A percentile compares a stretch with the other conserved stretches of the same genome.
These are phyloP conservation scores for Pythium pyrilobum DNA, from an alignment of 352 stramenopile genomes.

Conservation along the genomic window DNA sequence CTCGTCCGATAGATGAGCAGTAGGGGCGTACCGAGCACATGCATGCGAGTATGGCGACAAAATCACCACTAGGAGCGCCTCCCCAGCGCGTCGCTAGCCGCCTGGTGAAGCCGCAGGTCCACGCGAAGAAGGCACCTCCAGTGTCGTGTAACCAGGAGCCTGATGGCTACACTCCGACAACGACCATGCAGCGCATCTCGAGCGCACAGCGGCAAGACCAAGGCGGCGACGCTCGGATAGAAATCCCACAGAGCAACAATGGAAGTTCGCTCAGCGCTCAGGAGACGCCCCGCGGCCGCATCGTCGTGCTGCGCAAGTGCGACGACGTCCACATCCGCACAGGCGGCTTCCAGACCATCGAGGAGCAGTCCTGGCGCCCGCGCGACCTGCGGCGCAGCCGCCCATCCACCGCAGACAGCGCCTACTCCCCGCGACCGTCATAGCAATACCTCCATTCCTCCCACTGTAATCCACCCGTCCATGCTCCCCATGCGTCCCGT, in stretches of 20 bases:
- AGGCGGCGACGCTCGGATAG: no score
- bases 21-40: no score
- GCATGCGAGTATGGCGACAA: no score
- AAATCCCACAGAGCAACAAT: background rate
- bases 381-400: constrained; percentile 15
- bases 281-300: background rate
- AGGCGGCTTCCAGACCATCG: constrained; percentile 76
- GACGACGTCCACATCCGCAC: constrained; percentile 62
- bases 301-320: constrained; percentile 58
- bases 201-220: background rate
- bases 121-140: background rate
- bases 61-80: no score
- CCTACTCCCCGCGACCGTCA: background rate
- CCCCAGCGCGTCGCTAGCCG: background rate
- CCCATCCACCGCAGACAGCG: background rate
- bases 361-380: constrained; percentile 41
- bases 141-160: constrained; percentile 4
- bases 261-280: no score
- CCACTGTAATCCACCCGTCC: background rate
- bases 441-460: background rate
- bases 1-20: no score
- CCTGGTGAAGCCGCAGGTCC: constrained; percentile 10
- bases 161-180: background rate
- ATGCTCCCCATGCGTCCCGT: no score
- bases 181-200: background rate